Percentiles rank a stretch among this genome's conserved stretches.
phyloP scores from a whole-genome alignment of 2,329 filamentous ascomycete genomes.

The Penicillium sp. region DNA sequence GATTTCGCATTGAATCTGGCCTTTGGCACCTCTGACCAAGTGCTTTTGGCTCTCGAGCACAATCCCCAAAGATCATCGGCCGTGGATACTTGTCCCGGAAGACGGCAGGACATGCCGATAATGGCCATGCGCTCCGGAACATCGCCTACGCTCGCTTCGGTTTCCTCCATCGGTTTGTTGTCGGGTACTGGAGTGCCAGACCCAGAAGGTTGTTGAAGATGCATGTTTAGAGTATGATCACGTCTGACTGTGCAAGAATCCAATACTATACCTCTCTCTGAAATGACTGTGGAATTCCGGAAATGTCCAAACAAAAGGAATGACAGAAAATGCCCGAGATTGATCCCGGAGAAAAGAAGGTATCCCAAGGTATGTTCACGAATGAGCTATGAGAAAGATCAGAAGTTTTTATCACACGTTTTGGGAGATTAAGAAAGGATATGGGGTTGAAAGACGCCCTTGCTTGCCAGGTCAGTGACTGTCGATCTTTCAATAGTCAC shows the following conservation, averaged over 20 bases:
- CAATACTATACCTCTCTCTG: constrained; percentile 16
- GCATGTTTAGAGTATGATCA: constrained; percentile 10
- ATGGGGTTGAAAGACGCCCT: constrained; percentile 10
- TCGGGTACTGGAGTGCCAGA: constrained; percentile 11
- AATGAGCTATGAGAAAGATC: background rate
- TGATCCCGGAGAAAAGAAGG: constrained; percentile 7
- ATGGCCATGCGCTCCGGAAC: constrained; percentile 22
- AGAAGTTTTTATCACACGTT: background rate
- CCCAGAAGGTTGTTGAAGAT: constrained; percentile 17
- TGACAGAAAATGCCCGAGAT: background rate
- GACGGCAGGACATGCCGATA: constrained; percentile 28
- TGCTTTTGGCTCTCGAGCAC: constrained; percentile 21
- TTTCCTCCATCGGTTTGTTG: background rate
- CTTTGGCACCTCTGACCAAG: constrained; percentile 23
- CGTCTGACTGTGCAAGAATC: constrained; percentile 4
- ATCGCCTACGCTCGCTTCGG: constrained; percentile 6
- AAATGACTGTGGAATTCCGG: background rate
- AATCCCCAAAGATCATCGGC: constrained; percentile 26
- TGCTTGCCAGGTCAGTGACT: constrained; percentile 16
- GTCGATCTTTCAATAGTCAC: constrained; percentile 8
- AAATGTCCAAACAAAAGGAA: background rate
- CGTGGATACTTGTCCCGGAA: constrained; percentile 25
- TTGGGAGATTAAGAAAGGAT: background rate
- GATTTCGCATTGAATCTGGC: constrained; percentile 22
- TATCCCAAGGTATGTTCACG: constrained; percentile 14